Evolutionary conservation across 768 basidiomycete genomes (phyloP).

Genomic region (Termitomyces sp.): DNA sequence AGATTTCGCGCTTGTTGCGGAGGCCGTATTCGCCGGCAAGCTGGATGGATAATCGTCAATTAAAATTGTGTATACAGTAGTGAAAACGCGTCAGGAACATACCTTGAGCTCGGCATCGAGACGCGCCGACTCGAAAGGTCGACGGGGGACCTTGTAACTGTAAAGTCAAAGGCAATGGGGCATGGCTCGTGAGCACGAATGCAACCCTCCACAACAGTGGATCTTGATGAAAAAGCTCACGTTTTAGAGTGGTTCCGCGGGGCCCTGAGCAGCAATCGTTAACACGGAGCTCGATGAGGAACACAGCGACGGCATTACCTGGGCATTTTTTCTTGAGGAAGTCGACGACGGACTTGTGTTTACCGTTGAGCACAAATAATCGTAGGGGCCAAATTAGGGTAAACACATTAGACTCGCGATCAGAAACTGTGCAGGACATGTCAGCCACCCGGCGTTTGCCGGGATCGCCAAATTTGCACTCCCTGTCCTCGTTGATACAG

Average conservation of each 20-base stretch:
- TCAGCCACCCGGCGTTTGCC: slow-evolving; percentile 67
- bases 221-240: slow-evolving; percentile 74
- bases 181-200: slow-evolving; percentile 67
- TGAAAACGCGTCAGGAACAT: slow-evolving; percentile 12
- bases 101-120: slow-evolving; percentile 99
- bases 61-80: too few species aligned
- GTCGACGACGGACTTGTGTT: slow-evolving; percentile 34
- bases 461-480: slow-evolving; percentile 31
- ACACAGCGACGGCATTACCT: slow-evolving; percentile 53
- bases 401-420: slow-evolving; percentile 47
- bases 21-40: slow-evolving; percentile 99
- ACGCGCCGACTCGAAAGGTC: slow-evolving; percentile 95
- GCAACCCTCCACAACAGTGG: slow-evolving; percentile 69
- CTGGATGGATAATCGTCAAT: slow-evolving; percentile 37
- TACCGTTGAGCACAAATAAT: slow-evolving; percentile 23
- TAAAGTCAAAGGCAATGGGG: slow-evolving; percentile 56
- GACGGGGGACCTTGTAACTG: slow-evolving; percentile 98
- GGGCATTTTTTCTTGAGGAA: slow-evolving; percentile 77
- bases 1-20: slow-evolving; percentile 99
- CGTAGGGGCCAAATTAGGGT: slow-evolving; percentile 31
- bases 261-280: slow-evolving; percentile 55
- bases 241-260: slow-evolving; percentile 93
- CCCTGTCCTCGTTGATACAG: slow-evolving; percentile 33
- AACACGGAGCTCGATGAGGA: slow-evolving; percentile 20
- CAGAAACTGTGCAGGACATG: slow-evolving; percentile 60